Conservation (phyloP, 179 eudicot genomes). For the Camellia oleifera region DNA sequence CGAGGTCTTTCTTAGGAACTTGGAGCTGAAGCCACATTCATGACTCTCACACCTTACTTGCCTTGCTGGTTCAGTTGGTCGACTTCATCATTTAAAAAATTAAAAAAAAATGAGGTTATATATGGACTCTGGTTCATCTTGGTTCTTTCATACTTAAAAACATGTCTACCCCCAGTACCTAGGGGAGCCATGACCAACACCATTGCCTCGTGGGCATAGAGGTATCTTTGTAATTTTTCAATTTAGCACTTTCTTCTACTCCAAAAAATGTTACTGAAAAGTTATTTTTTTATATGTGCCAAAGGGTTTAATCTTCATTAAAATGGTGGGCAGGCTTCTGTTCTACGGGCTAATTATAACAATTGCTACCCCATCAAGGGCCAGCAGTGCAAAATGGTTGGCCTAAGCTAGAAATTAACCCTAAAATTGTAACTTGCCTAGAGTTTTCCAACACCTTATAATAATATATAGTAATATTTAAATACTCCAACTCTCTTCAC, state of each 20-base stretch:
- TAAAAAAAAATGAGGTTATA: too few species aligned
- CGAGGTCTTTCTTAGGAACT: neutral
- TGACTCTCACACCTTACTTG: neutral
- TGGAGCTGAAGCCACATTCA: neutral
- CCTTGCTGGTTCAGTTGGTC: neutral
- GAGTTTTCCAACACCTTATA: neutral
- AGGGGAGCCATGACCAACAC: neutral
- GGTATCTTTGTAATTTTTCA: too few species aligned
- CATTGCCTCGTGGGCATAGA: neutral
- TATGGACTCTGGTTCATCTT: neutral
- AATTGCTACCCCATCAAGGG: neutral
- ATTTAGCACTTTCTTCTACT: too few species aligned
- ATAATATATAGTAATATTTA: neutral
- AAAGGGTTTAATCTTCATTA: too few species aligned
- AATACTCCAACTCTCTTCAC: neutral
- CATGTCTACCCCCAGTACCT: too few species aligned
- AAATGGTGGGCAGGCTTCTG: too few species aligned
- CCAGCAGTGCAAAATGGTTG: neutral
- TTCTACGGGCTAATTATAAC: neutral
- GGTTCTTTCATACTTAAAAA: neutral
- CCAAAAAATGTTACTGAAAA: too few species aligned
- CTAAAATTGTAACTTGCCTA: neutral
- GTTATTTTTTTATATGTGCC: too few species aligned
- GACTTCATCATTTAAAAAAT: neutral
- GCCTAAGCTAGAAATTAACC: neutral